Base-by-base conservation (phyloP, 768 basidiomycete species). In the Rhizopogon sp. region DNA sequence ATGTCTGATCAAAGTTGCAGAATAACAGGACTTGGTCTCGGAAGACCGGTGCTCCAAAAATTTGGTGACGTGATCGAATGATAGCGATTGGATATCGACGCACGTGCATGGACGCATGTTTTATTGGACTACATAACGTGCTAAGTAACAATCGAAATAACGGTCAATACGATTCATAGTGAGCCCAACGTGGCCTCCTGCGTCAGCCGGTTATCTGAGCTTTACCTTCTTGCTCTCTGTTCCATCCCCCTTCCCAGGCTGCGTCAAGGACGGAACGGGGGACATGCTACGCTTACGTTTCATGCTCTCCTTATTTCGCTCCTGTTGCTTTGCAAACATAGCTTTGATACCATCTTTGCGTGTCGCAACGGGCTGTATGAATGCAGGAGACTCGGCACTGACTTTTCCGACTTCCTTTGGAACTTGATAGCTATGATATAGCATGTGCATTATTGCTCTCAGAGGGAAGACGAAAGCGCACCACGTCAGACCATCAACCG, bases 381-480 rank as follows among this genome's bases (percentile, higher is more conserved):
- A 97, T 0, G 84, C 79, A 0, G 88, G 71, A 1, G 89, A 93
- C 63, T 98, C 88, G 7, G 75, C 83, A 7, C 92, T 91, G 3
- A 98, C 88, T 70, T 88, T 95, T 0, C 94, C 95, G 0, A 97
- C 85, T 74, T 97, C 95, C 60, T 82, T 83, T 0, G 91, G 91
- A 0, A 97, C 95, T 55, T 81, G 82, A 65, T 95, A 97, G 64
- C 93, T 95, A 58, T 3, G 39, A 16, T n/a, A 5, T 28, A 45
- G 25, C 5, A 14, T 61, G 45, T 57, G 41, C 4, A 25, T 43
- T 7, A 8, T 13, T 40, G 43, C 11, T 4, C 4, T 35, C 10
- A 8, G 42, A 8, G 42, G 22, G 17, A 44, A 17, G 25, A 10
- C 41, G 7, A 16, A 49, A 13, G 71, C 82, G 47, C 58, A 92